Percentiles rank a stretch among this genome's conserved stretches.
phyloP scores from a whole-genome alignment of 495 filamentous ascomycete species.

The Amphirosellinia nigrospora region DNA sequence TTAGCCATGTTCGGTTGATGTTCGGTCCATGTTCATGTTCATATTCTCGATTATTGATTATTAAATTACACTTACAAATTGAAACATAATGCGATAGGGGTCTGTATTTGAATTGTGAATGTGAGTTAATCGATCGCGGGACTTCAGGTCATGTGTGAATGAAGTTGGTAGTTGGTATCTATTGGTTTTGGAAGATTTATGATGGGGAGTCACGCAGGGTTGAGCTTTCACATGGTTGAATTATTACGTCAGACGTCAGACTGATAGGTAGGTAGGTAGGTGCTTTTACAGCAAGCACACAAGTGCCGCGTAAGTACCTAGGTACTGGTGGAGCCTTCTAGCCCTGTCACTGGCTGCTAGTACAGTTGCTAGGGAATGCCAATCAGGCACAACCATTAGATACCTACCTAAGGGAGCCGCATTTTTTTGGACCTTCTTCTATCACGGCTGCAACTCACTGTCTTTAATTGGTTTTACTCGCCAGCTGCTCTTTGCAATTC shows the following conservation, averaged over 20 bases:
- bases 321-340: constrained; percentile 4
- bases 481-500: neutral
- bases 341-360: neutral
- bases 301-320: constrained; percentile 13
- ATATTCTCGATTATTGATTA: too few species aligned
- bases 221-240: constrained; percentile 26
- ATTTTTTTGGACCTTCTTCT: constrained; percentile 6
- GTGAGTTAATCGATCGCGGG: too few species aligned
- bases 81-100: constrained; percentile 44
- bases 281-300: too few species aligned
- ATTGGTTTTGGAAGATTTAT: neutral
- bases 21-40: too few species aligned
- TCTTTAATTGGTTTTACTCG: neutral
- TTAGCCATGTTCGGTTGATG: constrained; percentile 9
- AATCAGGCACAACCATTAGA: constrained; percentile 13
- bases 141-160: neutral
- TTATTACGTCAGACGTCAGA: constrained; percentile 23
- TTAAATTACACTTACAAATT: constrained; percentile 50
- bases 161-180: neutral
- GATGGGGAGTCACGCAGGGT: neutral
- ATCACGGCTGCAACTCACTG: neutral
- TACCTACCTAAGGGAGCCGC: constrained; percentile 7
- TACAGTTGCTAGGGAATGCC: constrained; percentile 8
- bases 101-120: neutral
- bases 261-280: neutral